Evolutionary conservation across 2,329 filamentous ascomycete species (phyloP), one percentile per base, ranked within the genome.

Genomic region (Fusarium marasasianum): DNA sequence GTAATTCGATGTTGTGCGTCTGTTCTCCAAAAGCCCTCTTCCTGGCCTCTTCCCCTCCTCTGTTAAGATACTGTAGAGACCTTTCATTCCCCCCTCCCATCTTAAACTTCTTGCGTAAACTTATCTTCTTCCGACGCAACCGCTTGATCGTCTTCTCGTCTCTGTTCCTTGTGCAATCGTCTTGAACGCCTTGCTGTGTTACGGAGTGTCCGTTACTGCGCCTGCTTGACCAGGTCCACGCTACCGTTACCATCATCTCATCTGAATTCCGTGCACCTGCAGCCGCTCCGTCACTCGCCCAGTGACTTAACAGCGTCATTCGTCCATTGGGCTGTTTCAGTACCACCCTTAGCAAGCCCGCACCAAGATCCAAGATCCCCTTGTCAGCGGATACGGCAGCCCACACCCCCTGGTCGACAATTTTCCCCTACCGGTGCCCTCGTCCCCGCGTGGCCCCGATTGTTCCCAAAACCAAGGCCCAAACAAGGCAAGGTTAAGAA

Each of bases 381-480:
- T 79, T 78, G 77, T 77, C 66, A 58, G 77, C 74, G 76, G 74
- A 79, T 78, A 78, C 77, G 66, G 77, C 60, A 78, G 68, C 76
- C 66, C 76, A 75, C 79, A 75, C 77, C 75, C 77, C 79, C 77
- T 76, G 67, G 77, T 76, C 74, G 69, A 79, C 75, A 79, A 76
- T 76, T 79, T 77, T 79, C 77, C 77, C 78, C 74, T 80, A 78
- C 78, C 79, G 77, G 73, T 78, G 77, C 79, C 78, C 77, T 81
- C 74, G 79, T 79, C 77, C 77, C 77, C 77, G 76, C 77, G 75
- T 67, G 72, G 54, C 75, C 74, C 77, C 77, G 77, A 79, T 78
- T 79, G 77, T 79, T 78, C 77, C 72, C 77, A 79, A 75, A 71
- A 69, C 76, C 76, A 79, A 78, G 76, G 75, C 78, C 78, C 67